These are phyloP conservation scores for Cladophialophora bantiana DNA, from an alignment of 2,329 filamentous ascomycete species.

Conservation along the genomic window DNA sequence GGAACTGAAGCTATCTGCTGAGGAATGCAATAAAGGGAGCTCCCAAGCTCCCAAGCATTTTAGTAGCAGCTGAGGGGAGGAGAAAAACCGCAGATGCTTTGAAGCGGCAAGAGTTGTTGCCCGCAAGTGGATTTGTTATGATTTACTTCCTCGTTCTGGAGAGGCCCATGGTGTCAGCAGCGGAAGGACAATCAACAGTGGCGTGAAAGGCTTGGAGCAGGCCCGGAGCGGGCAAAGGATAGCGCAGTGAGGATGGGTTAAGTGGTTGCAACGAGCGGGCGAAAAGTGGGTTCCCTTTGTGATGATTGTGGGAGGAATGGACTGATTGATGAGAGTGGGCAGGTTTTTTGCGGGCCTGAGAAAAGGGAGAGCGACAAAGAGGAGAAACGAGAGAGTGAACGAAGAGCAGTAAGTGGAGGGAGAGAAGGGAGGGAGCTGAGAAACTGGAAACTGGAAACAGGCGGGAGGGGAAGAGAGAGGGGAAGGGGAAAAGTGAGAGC, in stretches of 20 bases:
- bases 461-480: constrained; percentile 6
- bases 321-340: background rate
- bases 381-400: background rate
- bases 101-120: background rate
- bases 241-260: background rate
- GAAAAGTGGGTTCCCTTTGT: background rate
- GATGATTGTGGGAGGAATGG: background rate
- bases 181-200: background rate
- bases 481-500: background rate
- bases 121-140: constrained; percentile 3
- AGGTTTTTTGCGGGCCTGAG: constrained; percentile 1
- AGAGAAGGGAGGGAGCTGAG: background rate
- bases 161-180: background rate
- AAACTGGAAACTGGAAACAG: background rate
- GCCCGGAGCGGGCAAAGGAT: background rate
- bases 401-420: constrained; percentile 7
- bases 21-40: background rate
- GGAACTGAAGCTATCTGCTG: constrained; percentile 3
- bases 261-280: background rate
- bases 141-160: background rate
- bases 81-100: background rate
- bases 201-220: background rate
- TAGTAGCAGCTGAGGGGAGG: background rate
- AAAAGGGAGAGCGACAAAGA: background rate
- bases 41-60: background rate